Conservation (phyloP, 1,284 basidiomycete genomes). For the Trichosporon ovoides region DNA sequence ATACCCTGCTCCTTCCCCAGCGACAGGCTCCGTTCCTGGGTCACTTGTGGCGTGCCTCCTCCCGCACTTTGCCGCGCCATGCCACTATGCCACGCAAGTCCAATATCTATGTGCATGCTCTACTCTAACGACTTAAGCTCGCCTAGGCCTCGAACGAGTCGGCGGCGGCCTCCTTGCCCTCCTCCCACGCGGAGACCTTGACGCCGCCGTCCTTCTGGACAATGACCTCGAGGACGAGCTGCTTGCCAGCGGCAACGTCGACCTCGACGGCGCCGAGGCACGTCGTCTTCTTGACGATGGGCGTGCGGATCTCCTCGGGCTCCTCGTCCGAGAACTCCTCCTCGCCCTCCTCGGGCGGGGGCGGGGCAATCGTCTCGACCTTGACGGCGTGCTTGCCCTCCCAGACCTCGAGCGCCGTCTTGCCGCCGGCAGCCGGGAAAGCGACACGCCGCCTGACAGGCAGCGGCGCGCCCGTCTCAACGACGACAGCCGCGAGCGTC, state of each 20-base stretch:
- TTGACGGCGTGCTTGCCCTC: conserved; percentile 77
- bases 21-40: too few species aligned
- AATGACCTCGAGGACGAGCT: conserved; percentile 60
- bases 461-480: conserved; percentile 69
- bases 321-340: conserved; percentile 53
- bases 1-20: too few species aligned
- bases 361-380: conserved; percentile 57
- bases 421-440: conserved; percentile 61
- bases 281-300: conserved; percentile 59
- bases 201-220: conserved; percentile 57
- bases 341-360: conserved; percentile 40
- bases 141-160: conserved; percentile 32
- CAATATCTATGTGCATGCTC: conserved; percentile 15
- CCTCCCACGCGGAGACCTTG: conserved; percentile 54
- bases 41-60: too few species aligned
- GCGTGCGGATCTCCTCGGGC: conserved; percentile 63
- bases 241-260: conserved; percentile 53
- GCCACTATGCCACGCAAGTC: not conserved
- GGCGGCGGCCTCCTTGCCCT: conserved; percentile 48
- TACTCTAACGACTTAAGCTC: conserved; percentile 14
- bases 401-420: conserved; percentile 75
- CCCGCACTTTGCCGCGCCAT: not conserved
- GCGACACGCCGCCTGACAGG: conserved; percentile 68
- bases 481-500: conserved; percentile 54
- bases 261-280: conserved; percentile 55